Conservation (phyloP, 2,329 filamentous ascomycete species). For the Exophiala dermatitidis region DNA sequence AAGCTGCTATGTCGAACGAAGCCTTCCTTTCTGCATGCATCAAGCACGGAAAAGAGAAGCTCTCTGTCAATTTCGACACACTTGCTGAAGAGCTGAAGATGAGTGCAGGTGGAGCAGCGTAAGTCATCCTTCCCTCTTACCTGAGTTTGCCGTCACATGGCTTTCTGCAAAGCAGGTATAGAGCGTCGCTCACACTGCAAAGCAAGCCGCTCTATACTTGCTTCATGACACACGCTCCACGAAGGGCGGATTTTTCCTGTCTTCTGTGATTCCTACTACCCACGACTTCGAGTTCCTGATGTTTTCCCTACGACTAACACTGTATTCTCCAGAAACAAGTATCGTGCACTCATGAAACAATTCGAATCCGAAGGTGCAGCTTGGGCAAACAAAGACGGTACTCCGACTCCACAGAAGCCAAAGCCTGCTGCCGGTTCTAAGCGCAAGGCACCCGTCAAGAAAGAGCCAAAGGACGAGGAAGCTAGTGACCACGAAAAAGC, state of each 20-base stretch:
- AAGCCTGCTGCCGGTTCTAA: slow-evolving; percentile 10
- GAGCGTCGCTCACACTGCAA: too few species aligned
- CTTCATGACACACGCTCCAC: too few species aligned
- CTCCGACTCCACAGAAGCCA: slow-evolving; percentile 3
- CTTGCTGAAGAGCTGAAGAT: slow-evolving; percentile 18
- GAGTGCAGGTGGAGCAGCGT: slow-evolving; percentile 25
- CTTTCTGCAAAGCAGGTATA: not conserved
- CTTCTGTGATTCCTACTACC: not conserved
- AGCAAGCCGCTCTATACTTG: too few species aligned
- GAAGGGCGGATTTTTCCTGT: too few species aligned
- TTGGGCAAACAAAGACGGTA: slow-evolving; percentile 5
- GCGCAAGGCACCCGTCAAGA: slow-evolving; percentile 13
- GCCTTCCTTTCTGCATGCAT: slow-evolving; percentile 23
- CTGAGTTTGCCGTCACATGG: not conserved
- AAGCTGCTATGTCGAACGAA: slow-evolving; percentile 6
- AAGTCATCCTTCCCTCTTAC: slow-evolving; percentile 11
- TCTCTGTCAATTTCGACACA: slow-evolving; percentile 19
- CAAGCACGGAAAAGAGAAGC: slow-evolving; percentile 21
- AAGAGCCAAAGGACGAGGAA: not conserved
- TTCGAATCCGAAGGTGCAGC: slow-evolving; percentile 15
- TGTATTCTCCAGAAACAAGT: slow-evolving; percentile 23
- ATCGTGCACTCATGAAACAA: slow-evolving; percentile 20
- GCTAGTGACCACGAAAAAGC: not conserved
- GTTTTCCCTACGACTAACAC: slow-evolving; percentile 1
- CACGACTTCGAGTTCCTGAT: not conserved